These are phyloP conservation scores for Gossypium thurberi DNA, from an alignment of 345 rosid genomes.

Conservation along the genomic window DNA sequence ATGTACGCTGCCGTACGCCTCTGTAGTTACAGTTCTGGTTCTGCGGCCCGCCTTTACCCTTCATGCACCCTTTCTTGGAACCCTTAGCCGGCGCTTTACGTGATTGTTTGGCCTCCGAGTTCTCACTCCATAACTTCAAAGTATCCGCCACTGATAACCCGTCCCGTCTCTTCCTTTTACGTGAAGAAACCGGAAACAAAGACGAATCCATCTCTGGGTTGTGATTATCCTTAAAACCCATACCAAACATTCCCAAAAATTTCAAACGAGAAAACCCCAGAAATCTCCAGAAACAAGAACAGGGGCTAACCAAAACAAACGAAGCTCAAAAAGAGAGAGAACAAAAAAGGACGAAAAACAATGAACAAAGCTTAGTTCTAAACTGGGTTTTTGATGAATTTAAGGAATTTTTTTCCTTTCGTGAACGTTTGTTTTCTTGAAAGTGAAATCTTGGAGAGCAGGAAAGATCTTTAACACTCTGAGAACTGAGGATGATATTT, in stretches of 20 bases:
- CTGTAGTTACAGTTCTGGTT: slow-evolving; percentile 46
- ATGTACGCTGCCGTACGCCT: slow-evolving; percentile 84
- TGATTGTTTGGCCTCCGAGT: background rate
- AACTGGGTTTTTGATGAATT: too few species aligned
- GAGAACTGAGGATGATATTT: too few species aligned
- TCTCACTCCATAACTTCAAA: background rate
- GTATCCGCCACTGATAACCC: background rate
- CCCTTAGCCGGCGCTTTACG: slow-evolving; percentile 45
- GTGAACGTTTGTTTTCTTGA: too few species aligned
- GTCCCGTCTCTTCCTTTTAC: background rate
- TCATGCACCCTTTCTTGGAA: slow-evolving; percentile 84
- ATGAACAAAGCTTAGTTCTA: too few species aligned
- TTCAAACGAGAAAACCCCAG: background rate
- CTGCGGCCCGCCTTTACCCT: slow-evolving; percentile 92
- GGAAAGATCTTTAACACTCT: too few species aligned
- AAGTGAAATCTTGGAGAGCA: too few species aligned
- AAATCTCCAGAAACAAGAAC: background rate
- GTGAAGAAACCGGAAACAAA: background rate
- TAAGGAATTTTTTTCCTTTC: too few species aligned
- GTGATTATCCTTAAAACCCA: background rate
- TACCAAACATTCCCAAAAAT: background rate
- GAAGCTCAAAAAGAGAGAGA: too few species aligned
- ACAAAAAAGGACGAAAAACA: too few species aligned
- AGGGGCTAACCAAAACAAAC: background rate
- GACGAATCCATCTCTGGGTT: background rate